Conservation (phyloP, 306 rosid genomes). For the Cucurbita argyrosperma region DNA sequence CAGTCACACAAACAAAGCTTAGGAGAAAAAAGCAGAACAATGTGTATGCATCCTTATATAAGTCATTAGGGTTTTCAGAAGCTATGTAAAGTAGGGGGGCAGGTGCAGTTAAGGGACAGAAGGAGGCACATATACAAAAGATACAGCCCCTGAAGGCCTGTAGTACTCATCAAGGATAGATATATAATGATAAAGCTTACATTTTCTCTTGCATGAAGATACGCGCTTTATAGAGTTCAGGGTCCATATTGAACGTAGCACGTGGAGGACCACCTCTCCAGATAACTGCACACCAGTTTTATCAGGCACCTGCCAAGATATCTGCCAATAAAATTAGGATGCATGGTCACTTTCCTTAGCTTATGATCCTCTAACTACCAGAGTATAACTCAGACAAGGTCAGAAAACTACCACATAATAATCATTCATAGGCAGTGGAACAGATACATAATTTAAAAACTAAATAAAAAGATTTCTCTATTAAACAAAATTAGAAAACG, state of each 20-base stretch:
- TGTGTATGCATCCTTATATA: background rate
- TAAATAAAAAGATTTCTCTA: background rate
- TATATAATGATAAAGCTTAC: slow-evolving; percentile 30
- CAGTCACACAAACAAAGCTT: background rate
- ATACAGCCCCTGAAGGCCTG: background rate
- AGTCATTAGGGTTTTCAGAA: background rate
- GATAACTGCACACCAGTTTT: slow-evolving; percentile 60
- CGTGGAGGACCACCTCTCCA: slow-evolving; percentile 32
- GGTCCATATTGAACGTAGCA: slow-evolving; percentile 28
- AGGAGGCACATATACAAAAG: background rate
- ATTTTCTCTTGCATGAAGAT: slow-evolving; percentile 41
- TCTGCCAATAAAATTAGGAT: slow-evolving; percentile 47
- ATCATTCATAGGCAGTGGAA: slow-evolving; percentile 8
- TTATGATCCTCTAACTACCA: slow-evolving; percentile 2
- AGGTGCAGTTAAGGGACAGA: background rate
- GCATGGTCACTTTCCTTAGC: slow-evolving; percentile 47
- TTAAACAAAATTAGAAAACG: background rate
- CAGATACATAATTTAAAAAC: background rate
- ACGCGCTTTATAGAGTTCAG: slow-evolving; percentile 50
- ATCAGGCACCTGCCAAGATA: slow-evolving; percentile 58
- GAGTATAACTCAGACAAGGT: slow-evolving; percentile 21
- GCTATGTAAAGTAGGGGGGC: background rate
- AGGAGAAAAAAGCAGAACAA: background rate
- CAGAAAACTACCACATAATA: slow-evolving; percentile 10
- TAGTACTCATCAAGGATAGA: background rate